Evolutionary conservation across 176 grass and related monocot genomes (phyloP).

Genomic region (Triticum aestivum): DNA sequence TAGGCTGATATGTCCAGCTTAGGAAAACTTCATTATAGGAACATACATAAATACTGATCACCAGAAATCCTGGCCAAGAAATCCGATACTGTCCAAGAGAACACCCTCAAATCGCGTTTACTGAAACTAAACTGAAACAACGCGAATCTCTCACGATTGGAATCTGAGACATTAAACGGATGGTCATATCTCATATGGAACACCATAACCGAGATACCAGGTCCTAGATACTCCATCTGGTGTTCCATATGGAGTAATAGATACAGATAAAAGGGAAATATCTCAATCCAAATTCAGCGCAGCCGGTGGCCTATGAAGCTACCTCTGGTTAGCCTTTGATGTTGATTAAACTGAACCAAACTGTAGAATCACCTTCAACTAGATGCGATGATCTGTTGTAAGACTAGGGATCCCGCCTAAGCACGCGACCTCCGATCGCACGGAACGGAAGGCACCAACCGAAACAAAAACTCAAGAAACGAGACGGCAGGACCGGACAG

Average conservation of each 20-base stretch:
- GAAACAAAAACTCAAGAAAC: not conserved
- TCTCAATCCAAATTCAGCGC: not conserved
- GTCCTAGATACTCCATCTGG: not conserved
- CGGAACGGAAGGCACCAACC: no score
- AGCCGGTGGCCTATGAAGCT: not conserved
- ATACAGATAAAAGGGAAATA: not conserved
- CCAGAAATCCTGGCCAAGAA: not conserved
- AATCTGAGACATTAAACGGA: not conserved
- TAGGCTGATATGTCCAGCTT: not conserved
- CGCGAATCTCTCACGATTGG: not conserved
- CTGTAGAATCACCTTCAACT: no score
- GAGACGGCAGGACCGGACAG: not conserved
- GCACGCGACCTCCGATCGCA: not conserved
- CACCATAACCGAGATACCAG: not conserved
- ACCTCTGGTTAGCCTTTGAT: not conserved
- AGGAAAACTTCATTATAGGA: not conserved
- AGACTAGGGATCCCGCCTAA: not conserved
- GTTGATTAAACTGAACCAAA: no score
- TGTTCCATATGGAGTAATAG: no score
- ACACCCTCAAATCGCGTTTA: not conserved
- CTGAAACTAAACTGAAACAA: not conserved
- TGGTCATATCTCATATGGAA: not conserved
- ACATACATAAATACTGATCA: not conserved
- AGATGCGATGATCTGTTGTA: no score
- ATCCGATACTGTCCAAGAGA: not conserved